Evolutionary conservation across 2,329 filamentous ascomycete species (phyloP).

Genomic region (Massarina eburnea): DNA sequence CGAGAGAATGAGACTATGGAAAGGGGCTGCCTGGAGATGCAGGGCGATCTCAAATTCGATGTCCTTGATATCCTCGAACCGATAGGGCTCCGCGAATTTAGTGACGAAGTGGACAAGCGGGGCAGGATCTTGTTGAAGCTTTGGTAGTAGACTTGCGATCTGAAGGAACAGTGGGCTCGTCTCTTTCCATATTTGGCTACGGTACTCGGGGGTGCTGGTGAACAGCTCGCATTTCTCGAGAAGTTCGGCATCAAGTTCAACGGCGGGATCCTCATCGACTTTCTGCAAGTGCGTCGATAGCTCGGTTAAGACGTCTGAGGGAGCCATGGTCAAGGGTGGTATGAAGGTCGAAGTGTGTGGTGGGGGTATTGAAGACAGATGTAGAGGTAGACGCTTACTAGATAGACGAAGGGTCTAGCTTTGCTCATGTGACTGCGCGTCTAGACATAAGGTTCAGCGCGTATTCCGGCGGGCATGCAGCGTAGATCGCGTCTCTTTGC

Average conservation of each 20-base stretch:
- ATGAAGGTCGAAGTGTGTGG: neutral
- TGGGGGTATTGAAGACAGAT: neutral
- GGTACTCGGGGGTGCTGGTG: constrained; percentile 37
- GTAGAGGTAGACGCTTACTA: constrained; percentile 1
- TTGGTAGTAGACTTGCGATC: constrained; percentile 54
- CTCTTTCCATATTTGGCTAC: constrained; percentile 25
- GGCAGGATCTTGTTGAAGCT: constrained; percentile 60
- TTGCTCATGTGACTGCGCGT: constrained; percentile 35
- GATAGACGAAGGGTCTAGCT: constrained; percentile 29
- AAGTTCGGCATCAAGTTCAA: constrained; percentile 49
- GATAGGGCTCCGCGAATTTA: constrained; percentile 50
- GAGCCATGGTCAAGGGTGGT: constrained; percentile 1
- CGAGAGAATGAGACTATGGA: constrained; percentile 59
- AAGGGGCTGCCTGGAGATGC: constrained; percentile 48
- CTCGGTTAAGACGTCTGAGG: constrained; percentile 24
- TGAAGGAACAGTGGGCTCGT: constrained; percentile 44
- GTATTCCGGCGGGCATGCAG: neutral
- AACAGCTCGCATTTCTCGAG: constrained; percentile 55
- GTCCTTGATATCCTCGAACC: constrained; percentile 47
- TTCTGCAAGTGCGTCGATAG: constrained; percentile 49
- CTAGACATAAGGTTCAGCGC: constrained; percentile 2
- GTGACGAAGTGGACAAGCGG: constrained; percentile 57
- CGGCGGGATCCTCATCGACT: constrained; percentile 49
- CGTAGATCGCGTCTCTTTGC: neutral
- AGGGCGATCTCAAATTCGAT: constrained; percentile 60